A percentile compares a stretch with the other conserved stretches of the same genome.
These are phyloP conservation scores for Arthrinium phaeospermum DNA, from an alignment of 2,329 filamentous ascomycete species.

Conservation along the genomic window DNA sequence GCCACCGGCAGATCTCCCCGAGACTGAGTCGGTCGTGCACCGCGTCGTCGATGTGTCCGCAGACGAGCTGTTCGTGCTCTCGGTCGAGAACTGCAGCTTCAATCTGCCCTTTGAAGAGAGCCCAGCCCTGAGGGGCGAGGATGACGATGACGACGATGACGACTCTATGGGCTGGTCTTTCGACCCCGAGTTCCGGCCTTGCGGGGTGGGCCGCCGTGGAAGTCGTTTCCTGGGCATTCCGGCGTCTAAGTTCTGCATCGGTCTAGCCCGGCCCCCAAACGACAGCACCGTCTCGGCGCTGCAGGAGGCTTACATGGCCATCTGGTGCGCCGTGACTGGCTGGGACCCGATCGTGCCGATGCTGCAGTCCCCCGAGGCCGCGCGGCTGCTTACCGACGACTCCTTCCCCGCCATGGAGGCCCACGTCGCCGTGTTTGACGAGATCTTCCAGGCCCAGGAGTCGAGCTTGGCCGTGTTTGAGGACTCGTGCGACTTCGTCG, in stretches of 20 bases:
- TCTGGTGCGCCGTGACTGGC: conserved; percentile 25
- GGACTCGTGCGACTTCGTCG: conserved; percentile 33
- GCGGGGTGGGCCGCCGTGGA: conserved; percentile 26
- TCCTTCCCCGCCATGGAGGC: background rate
- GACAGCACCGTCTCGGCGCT: conserved; percentile 21
- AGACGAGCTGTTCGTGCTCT: conserved; percentile 36
- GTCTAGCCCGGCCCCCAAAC: conserved; percentile 26
- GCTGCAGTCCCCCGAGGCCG: conserved; percentile 15
- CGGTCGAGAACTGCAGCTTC: conserved; percentile 42
- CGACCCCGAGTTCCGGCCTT: conserved; percentile 33
- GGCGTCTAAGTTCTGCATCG: conserved; percentile 30
- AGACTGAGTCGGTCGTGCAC: conserved; percentile 28
- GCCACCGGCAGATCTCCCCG: background rate
- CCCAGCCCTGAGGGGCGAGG: conserved; percentile 21
- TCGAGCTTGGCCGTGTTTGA: conserved; percentile 10
- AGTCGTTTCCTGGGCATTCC: conserved; percentile 30
- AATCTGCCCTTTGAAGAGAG: conserved; percentile 37
- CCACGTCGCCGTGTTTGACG: background rate
- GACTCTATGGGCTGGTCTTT: conserved; percentile 35
- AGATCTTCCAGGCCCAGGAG: conserved; percentile 3
- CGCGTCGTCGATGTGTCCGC: conserved; percentile 32
- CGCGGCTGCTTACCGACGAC: background rate
- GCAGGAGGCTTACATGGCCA: conserved; percentile 24
- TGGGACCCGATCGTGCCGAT: background rate
- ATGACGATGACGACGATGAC: conserved; percentile 19